These are phyloP conservation scores for Tolypocladium sp. DNA, from an alignment of 2,329 filamentous ascomycete genomes.

Conservation along the genomic window DNA sequence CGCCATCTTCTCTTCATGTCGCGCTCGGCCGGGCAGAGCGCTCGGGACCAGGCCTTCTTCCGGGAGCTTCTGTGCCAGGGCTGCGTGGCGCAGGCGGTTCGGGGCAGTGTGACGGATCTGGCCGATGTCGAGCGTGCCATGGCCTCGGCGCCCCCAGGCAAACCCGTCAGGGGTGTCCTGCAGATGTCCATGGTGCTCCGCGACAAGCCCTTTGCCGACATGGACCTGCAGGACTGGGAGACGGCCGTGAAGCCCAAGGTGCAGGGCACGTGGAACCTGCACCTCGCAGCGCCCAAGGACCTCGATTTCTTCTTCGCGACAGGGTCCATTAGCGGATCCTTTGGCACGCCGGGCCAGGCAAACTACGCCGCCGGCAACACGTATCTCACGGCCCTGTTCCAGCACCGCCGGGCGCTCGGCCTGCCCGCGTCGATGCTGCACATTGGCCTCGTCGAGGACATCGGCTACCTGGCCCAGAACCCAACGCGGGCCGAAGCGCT, in stretches of 20 bases:
- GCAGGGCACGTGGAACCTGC: conserved; percentile 14
- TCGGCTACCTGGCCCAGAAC: background rate
- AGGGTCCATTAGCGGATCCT: conserved; percentile 14
- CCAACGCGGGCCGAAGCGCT: conserved; percentile 3
- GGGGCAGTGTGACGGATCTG: too few species aligned
- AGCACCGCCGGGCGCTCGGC: conserved; percentile 5
- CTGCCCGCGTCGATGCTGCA: conserved; percentile 4
- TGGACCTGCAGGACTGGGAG: conserved; percentile 1
- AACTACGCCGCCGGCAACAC: conserved; percentile 22
- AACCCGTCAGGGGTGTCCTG: conserved; percentile 1
- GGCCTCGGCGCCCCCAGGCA: too few species aligned
- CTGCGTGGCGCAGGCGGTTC: too few species aligned
- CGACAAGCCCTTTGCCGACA: background rate
- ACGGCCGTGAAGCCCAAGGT: conserved; percentile 13
- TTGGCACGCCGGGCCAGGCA: conserved; percentile 16
- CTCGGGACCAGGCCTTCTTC: too few species aligned
- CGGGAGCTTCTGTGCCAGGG: too few species aligned
- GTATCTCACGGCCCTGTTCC: conserved; percentile 18
- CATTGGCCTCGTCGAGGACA: conserved; percentile 10
- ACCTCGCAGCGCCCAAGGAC: conserved; percentile 4
- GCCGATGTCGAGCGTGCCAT: too few species aligned
- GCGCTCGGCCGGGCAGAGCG: too few species aligned
- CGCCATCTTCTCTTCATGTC: too few species aligned
- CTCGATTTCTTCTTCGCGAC: conserved; percentile 23
- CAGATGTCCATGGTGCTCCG: conserved; percentile 4